Evolutionary conservation across 805 yeast species (phyloP).

Genomic region (Saturnispora gosingensis): DNA sequence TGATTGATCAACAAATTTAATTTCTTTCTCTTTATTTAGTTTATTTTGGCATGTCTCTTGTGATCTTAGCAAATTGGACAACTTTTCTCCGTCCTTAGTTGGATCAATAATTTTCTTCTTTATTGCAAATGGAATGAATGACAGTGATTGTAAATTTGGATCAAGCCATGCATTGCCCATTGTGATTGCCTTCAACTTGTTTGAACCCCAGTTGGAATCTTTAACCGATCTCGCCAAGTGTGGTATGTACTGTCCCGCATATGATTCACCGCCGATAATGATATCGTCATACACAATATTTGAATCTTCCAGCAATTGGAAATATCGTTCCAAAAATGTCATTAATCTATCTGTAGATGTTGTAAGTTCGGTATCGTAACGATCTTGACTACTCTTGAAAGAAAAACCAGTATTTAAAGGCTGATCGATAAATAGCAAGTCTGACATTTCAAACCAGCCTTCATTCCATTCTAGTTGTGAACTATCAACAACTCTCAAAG

Average conservation of each 20-base stretch:
- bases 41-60: slow-evolving; percentile 56
- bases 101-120: slow-evolving; percentile 46
- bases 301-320: slow-evolving; percentile 66
- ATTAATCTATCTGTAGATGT: slow-evolving; percentile 56
- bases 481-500: slow-evolving; percentile 46
- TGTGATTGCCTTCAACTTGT: slow-evolving; percentile 52
- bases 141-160: slow-evolving; percentile 74
- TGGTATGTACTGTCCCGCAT: slow-evolving; percentile 96
- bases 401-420: slow-evolving; percentile 94
- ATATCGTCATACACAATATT: slow-evolving; percentile 40
- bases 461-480: slow-evolving; percentile 42
- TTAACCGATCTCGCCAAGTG: slow-evolving; percentile 62
- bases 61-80: slow-evolving; percentile 34
- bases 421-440: slow-evolving; percentile 83
- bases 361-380: slow-evolving; percentile 44
- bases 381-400: slow-evolving; percentile 32
- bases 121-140: slow-evolving; percentile 64
- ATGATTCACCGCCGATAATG: slow-evolving; percentile 87
- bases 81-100: slow-evolving; percentile 14
- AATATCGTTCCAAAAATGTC: slow-evolving; percentile 57
- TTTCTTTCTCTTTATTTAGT: slow-evolving; percentile 24
- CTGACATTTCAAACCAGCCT: slow-evolving; percentile 80
- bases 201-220: slow-evolving; percentile 29
- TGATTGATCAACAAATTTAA: slow-evolving; percentile 19
- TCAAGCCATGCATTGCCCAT: slow-evolving; percentile 96